Conservation (phyloP, 345 rosid species). For the Fremontodendron californicum region DNA sequence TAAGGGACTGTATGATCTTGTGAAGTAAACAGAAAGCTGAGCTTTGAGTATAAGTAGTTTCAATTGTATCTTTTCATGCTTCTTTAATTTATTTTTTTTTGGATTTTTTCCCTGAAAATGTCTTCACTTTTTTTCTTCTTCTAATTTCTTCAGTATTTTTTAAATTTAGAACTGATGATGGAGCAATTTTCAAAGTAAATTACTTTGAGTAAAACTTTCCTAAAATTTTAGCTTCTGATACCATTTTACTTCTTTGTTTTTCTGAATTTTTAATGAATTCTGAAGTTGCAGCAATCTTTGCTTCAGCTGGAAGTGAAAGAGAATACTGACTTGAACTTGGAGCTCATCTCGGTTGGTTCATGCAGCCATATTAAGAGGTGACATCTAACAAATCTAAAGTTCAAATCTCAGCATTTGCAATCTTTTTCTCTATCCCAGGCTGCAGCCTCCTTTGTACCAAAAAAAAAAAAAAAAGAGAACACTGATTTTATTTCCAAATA, state of each 20-base stretch:
- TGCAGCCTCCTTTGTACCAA: too few relatives aligned
- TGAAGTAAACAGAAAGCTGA: background rate
- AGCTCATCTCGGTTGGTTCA: too few relatives aligned
- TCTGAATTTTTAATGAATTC: background rate
- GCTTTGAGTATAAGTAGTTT: background rate
- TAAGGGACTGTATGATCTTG: conserved; percentile 2
- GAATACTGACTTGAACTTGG: too few relatives aligned
- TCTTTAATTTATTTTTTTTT: background rate
- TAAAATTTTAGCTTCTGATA: background rate
- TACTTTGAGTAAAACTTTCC: background rate
- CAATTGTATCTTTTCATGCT: background rate
- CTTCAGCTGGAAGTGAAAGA: background rate
- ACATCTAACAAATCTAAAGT: too few relatives aligned
- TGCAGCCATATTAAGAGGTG: too few relatives aligned
- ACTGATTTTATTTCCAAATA: background rate
- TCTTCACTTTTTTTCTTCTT: background rate
- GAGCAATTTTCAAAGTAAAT: background rate
- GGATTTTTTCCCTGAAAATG: background rate
- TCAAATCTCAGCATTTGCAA: too few relatives aligned
- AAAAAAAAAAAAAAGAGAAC: too few relatives aligned
- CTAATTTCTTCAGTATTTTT: background rate
- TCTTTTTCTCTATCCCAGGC: too few relatives aligned
- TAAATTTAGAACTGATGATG: background rate
- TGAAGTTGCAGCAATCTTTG: background rate
- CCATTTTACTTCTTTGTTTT: background rate